Evolutionary conservation across 2,329 filamentous ascomycete species (phyloP).

Genomic region (Biscogniauxia marginata): DNA sequence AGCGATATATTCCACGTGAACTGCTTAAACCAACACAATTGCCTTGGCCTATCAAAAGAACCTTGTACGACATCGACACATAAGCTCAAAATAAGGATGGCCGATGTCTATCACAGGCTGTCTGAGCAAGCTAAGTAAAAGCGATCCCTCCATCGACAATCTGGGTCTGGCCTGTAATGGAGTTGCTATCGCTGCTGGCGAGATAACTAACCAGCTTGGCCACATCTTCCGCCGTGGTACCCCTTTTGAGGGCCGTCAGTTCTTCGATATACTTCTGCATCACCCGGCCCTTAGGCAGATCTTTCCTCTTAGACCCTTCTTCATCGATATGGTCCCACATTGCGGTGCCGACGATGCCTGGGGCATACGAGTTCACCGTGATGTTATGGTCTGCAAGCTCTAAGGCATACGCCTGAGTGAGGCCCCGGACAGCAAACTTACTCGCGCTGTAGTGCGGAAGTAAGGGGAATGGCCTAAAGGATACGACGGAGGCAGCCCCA

Average conservation of each 20-base stretch:
- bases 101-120: no score
- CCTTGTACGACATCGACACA: no score
- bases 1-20: no score
- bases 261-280: slow-evolving; percentile 55
- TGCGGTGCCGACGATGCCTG: slow-evolving; percentile 63
- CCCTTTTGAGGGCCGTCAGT: slow-evolving; percentile 55
- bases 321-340: slow-evolving; percentile 72
- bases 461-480: slow-evolving; percentile 57
- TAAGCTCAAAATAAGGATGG: no score
- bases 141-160: slow-evolving; percentile 58
- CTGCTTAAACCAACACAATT: no score
- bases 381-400: slow-evolving; percentile 64
- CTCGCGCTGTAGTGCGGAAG: slow-evolving; percentile 62
- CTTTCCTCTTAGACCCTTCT: slow-evolving; percentile 51
- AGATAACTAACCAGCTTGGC: slow-evolving; percentile 62
- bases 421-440: slow-evolving; percentile 66
- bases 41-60: no score
- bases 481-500: slow-evolving; percentile 54
- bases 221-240: slow-evolving; percentile 62
- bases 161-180: slow-evolving; percentile 65
- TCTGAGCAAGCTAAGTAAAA: slow-evolving; percentile 5
- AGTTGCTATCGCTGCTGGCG: slow-evolving; percentile 58
- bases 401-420: slow-evolving; percentile 66
- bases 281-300: slow-evolving; percentile 49
- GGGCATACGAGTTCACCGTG: slow-evolving; percentile 65